Base-by-base conservation (phyloP, 768 basidiomycete species). In the Termitomyces sp. region DNA sequence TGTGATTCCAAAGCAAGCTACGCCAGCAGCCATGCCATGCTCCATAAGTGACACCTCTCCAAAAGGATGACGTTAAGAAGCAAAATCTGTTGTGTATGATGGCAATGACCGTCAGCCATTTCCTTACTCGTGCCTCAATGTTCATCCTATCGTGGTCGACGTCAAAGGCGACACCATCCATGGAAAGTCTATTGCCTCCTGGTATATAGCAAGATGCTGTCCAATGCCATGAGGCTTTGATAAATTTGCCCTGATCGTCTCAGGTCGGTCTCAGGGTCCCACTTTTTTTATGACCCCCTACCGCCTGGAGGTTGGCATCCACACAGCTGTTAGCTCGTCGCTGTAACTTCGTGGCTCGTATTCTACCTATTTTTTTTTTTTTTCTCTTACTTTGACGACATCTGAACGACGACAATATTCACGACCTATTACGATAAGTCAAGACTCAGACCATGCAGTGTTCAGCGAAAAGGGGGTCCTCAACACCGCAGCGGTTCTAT, bases 401-500 rank as follows among this genome's bases (percentile, higher is more conserved):
- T 56, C 44, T 29, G 23, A 54, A 49, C 21, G 48, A 37, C 48
- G 23, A 50, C 16, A 1, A 25, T 16, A 50, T 37, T 50, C 27
- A 52, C 59, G 40, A 56, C 29, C 12, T 35, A 27, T 46, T 21
- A 56, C 49, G 43, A 45, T 23, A 21, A 27, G 19, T 35, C 19
- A 40, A 37, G 40, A 57, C 40, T 14, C 8, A 38, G 43, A 41
- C 3, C 23, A 59, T 62, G 57, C 46, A 38, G 23, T 42, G 27
- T 48, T 25, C 50, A n/a, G 5, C 35, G 35, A 27, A 37, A 29
- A 44, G 48, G 31, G 19, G 23, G 4, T 35, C 23, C 4, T 10
- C 52, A 31, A 21, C 27, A 29, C 54, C 71, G 25, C 69, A 60
- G 59, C 71, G 75, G 35, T 71, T 75, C 57, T 61, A 76, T 34